A percentile compares a stretch with the other conserved stretches of the same genome.
Evolutionary conservation across 2,329 filamentous ascomycete species (phyloP).

Genomic region (Fusarium nematophilum): DNA sequence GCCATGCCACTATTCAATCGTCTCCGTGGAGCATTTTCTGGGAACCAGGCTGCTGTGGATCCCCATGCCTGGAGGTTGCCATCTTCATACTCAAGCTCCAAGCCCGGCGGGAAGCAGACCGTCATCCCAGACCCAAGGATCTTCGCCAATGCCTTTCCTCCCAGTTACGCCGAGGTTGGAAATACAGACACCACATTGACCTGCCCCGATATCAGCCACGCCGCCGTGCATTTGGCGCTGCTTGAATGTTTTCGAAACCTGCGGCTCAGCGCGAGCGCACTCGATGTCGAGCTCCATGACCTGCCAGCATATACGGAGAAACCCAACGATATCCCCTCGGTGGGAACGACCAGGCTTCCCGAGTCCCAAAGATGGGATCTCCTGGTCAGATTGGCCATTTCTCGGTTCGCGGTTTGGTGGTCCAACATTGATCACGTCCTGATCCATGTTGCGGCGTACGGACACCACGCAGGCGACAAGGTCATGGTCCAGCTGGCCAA

Average conservation of each 20-base stretch:
- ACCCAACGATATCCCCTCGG: not conserved
- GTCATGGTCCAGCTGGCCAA: conserved; percentile 24
- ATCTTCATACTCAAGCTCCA: conserved; percentile 10
- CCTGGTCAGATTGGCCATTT: conserved; percentile 20
- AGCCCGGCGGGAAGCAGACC: conserved; percentile 15
- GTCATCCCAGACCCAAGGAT: conserved; percentile 15
- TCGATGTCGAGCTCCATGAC: conserved; percentile 3
- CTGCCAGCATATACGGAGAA: conserved; percentile 19
- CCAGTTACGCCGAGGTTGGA: not conserved
- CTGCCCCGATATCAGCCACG: conserved; percentile 24
- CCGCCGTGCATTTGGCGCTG: conserved; percentile 24
- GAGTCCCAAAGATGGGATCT: conserved; percentile 29
- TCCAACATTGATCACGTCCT: conserved; percentile 23
- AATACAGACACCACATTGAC: not conserved
- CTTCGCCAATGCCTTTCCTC: conserved; percentile 17
- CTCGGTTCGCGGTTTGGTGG: conserved; percentile 28
- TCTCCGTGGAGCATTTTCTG: conserved; percentile 10
- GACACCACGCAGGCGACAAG: conserved; percentile 16
- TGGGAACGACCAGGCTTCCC: not conserved
- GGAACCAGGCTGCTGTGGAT: conserved; percentile 13
- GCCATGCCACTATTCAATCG: conserved; percentile 19
- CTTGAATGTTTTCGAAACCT: conserved; percentile 26
- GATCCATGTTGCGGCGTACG: conserved; percentile 16
- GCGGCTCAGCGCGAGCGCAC: conserved; percentile 10
- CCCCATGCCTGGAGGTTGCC: conserved; percentile 27